Conservation (phyloP, 495 filamentous ascomycete species). For the Neurospora terricola region DNA sequence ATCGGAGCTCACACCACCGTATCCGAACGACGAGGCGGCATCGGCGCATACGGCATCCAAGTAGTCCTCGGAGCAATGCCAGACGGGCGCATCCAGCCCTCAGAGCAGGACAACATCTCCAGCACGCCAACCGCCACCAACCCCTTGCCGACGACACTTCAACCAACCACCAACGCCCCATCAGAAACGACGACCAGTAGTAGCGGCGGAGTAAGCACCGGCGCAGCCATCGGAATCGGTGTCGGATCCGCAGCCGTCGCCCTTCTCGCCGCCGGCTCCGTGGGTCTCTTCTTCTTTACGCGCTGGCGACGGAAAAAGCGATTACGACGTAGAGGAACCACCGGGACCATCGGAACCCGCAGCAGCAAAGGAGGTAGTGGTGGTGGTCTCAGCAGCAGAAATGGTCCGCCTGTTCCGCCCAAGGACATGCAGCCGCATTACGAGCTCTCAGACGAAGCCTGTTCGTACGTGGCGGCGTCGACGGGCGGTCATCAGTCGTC, state of each 20-base stretch:
- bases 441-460: conserved; percentile 12
- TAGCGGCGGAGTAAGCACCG: conserved; percentile 11
- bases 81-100: not conserved
- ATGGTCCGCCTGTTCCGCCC: conserved; percentile 15
- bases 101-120: not conserved
- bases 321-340: not conserved
- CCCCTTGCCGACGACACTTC: not conserved
- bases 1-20: conserved; percentile 3
- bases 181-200: not conserved
- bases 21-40: conserved; percentile 8
- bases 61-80: conserved; percentile 10
- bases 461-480: not conserved
- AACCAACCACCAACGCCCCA: not conserved
- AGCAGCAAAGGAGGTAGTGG: not conserved
- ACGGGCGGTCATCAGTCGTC: not conserved
- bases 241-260: conserved; percentile 16
- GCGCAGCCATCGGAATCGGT: conserved; percentile 19
- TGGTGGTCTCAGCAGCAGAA: not conserved
- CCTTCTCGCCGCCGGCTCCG: conserved; percentile 6
- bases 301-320: conserved; percentile 10
- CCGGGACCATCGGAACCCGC: not conserved
- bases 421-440: conserved; percentile 14
- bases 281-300: conserved; percentile 14
- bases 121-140: too few relatives aligned
- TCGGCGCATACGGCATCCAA: conserved; percentile 19